Percentiles rank a stretch among this genome's conserved stretches.
phyloP scores from a whole-genome alignment of 2,329 filamentous ascomycete species.

The Cytospora piceae region DNA sequence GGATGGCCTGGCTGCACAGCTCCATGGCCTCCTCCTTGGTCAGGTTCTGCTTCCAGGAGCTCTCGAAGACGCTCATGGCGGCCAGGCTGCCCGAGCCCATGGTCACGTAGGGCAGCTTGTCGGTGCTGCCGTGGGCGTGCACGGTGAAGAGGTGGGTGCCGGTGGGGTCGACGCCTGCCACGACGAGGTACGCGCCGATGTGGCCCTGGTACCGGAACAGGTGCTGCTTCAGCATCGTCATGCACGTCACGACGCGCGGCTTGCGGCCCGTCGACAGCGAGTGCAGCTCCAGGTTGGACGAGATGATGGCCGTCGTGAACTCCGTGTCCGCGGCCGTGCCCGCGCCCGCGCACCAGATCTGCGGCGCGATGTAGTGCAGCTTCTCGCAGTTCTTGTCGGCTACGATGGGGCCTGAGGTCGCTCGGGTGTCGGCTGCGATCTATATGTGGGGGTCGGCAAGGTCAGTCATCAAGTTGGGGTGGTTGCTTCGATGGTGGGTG shows the following conservation, averaged over 20 bases:
- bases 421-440: conserved; percentile 98
- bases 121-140: conserved; percentile 95
- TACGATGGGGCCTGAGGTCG: conserved; percentile 95
- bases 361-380: conserved; percentile 96
- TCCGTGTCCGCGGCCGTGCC: conserved; percentile 98
- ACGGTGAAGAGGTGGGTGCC: conserved; percentile 96
- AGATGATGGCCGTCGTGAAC: conserved; percentile 98
- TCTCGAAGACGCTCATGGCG: conserved; percentile 98
- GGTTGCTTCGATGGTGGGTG: too few relatives aligned
- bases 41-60: conserved; percentile 83
- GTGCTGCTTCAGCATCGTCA: conserved; percentile 99
- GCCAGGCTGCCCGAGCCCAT: conserved; percentile 97
- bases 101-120: conserved; percentile 98
- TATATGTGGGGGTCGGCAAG: conserved; percentile 41
- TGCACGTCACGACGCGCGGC: conserved; percentile 96
- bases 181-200: conserved; percentile 96
- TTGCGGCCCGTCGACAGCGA: conserved; percentile 94
- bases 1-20: conserved; percentile 83
- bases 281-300: conserved; percentile 97
- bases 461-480: background rate
- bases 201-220: conserved; percentile 98
- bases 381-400: conserved; percentile 99
- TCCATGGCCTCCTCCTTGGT: conserved; percentile 80
- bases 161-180: conserved; percentile 94
- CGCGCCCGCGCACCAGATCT: conserved; percentile 99